A percentile compares a stretch with the other conserved stretches of the same genome.
Conservation (phyloP, 306 rosid species). For the Lathyrus aphaca region DNA sequence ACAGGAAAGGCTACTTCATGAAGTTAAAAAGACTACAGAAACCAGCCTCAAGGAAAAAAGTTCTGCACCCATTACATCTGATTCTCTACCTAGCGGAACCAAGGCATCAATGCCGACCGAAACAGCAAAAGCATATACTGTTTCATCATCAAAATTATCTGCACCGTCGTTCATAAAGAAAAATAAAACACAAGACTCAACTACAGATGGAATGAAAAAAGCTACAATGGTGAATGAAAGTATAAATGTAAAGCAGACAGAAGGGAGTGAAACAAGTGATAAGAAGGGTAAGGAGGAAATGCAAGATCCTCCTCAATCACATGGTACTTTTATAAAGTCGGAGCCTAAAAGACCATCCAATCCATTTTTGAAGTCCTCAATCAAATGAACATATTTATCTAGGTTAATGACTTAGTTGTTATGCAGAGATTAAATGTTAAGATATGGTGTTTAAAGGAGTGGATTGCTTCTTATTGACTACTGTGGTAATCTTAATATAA, state of each 20-base stretch:
- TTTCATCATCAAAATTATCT: conserved; percentile 52
- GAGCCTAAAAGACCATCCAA: conserved; percentile 60
- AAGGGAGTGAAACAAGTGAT: conserved; percentile 37
- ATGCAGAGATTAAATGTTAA: not conserved
- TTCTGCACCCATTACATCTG: conserved; percentile 41
- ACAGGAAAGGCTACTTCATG: conserved; percentile 74
- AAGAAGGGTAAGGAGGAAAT: conserved; percentile 44
- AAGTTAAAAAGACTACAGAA: conserved; percentile 46
- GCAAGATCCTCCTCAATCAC: conserved; percentile 40
- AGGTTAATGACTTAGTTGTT: conserved; percentile 6
- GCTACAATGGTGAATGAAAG: conserved; percentile 37
- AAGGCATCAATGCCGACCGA: conserved; percentile 39
- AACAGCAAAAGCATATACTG: conserved; percentile 46
- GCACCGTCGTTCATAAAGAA: conserved; percentile 67
- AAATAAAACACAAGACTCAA: conserved; percentile 55
- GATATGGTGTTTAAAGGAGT: not conserved
- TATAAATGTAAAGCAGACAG: conserved; percentile 41
- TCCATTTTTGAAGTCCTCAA: conserved; percentile 80
- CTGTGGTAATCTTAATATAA: not conserved
- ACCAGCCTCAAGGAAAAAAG: conserved; percentile 41
- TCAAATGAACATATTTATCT: conserved; percentile 53
- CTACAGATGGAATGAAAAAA: conserved; percentile 47
- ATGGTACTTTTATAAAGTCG: conserved; percentile 43
- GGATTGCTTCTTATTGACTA: conserved; percentile 19
- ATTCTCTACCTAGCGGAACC: conserved; percentile 39